Base-by-base conservation (phyloP, 345 rosid species). In the Lepidium aucheri region DNA sequence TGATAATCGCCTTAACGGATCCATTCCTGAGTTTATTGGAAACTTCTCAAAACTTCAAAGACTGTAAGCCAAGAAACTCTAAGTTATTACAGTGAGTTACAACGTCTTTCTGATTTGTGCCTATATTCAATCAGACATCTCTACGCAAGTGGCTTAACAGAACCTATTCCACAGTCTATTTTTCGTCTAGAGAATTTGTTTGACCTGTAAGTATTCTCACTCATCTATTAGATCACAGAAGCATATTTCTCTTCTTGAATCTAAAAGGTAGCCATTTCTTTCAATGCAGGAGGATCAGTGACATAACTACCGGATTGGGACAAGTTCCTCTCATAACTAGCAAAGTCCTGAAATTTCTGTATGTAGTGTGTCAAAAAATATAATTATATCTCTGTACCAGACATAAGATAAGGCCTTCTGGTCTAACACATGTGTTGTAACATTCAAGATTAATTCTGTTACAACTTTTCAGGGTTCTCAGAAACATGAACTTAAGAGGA, bases 1-100 rank as follows among this genome's bases (percentile, higher is more conserved):
- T 20, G 98, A 89, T 69, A 92, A 92, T 77, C 73, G 72, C 70
- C 77, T 92, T 68, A 85, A 58, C 26, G 96, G 95, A 56, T 78
- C 76, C 16, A 83, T 87, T 42, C 96, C 95, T 1, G 76, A 62
- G 69, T 87, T 81, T 69, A 67, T 89, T 5, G 77, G 78, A 53
- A 87, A 76, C 68, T 89, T 90, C 84, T 73, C 65, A 54, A 60
- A 73, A 16, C 90, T 92, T 49, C 1, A 16, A 13, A 84, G 88
- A 79, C 49, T 92, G 98, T 89, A 83, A 81, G 96, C 72, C 75
- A 62, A 50, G 18, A 4, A 20, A 16, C 33, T 64, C 4, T 55
- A 28, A 16, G 11, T 2, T 11, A 11, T 40, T 36, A 12, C 33
- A 50, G 6, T 67, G 26, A 28, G 10, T 11, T 32, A 51, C 30